Evolutionary conservation across 768 basidiomycete genomes (phyloP), one percentile per base, ranked within the genome.

Genomic region (Hericium erinaceus): DNA sequence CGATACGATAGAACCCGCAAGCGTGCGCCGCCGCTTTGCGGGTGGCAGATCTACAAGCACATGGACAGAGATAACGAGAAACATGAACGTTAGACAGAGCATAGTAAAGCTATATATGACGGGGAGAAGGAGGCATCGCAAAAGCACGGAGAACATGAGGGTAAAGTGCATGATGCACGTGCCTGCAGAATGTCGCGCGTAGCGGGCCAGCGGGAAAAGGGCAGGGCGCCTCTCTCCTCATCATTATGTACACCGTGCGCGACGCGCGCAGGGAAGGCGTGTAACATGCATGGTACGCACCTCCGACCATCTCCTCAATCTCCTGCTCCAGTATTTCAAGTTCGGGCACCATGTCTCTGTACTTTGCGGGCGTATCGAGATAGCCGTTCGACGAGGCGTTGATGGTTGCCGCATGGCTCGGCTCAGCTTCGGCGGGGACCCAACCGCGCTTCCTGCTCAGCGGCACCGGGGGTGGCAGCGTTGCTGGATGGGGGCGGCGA

Each of bases 1-100:
- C 15, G 88, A 87, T 60, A 92, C 81, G 65, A 93, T 85, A 58
- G 87, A 85, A 61, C 88, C 88, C 61, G 89, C 85, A 70, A 92
- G 78, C 59, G 85, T 85, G 65, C 86, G 82, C 59, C 89, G 87
- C 67, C 85, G 84, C 76, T 92, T 92, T 64, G 82, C 74, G 50
- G 89, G 85, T 28, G 83, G 82, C 53, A 85, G 68, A 67, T 89
- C 89, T 90, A 85, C 71, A 40, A 55, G 65, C 54, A 70, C 64
- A 65, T 67, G 61, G 59, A 71, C 64, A 57, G 65, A 66, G 57
- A 67, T 59, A 52, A 68, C 51, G 33, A 67, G 57, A 56, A 66
- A 57, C 59, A 64, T 61, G 44, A 55, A 54, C 52, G 61, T 4
- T 7, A 46, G 57, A 56, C 59, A 60, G 52, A 64, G 39, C 56